Percentiles rank a stretch among this genome's conserved stretches.
Evolutionary conservation across 768 basidiomycete species (phyloP).

Genomic region (Xerocomellus chrysenteron): DNA sequence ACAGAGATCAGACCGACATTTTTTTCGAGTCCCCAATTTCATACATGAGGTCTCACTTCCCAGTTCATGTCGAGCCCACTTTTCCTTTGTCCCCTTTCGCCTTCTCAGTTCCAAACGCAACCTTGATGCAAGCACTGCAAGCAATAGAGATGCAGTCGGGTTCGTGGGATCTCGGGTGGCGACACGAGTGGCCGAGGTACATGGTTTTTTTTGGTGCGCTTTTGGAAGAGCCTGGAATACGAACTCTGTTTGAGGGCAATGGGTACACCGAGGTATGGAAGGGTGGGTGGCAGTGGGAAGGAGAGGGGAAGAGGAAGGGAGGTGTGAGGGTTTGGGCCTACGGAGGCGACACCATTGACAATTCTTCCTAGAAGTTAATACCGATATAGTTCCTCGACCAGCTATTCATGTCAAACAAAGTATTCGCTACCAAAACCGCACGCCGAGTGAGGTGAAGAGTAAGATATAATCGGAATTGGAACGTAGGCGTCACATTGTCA

Average conservation of each 20-base stretch:
- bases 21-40: conserved; percentile 72
- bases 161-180: conserved; percentile 44
- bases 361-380: not conserved
- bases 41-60: conserved; percentile 72
- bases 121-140: conserved; percentile 22
- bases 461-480: not conserved
- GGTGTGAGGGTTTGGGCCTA: conserved; percentile 68
- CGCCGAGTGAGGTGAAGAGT: not conserved
- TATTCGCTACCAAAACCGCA: not conserved
- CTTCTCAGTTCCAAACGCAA: conserved; percentile 46
- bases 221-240: conserved; percentile 51
- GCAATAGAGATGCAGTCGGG: conserved; percentile 29
- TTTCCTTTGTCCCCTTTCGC: conserved; percentile 68
- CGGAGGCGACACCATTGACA: not conserved
- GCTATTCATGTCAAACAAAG: not conserved
- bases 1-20: conserved; percentile 77
- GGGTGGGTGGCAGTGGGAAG: conserved; percentile 76
- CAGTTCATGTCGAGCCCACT: conserved; percentile 51
- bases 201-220: conserved; percentile 84
- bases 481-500: conserved; percentile 7
- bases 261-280: conserved; percentile 69
- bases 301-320: conserved; percentile 55
- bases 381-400: not conserved
- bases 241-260: conserved; percentile 42
- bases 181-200: conserved; percentile 79